Conservation (phyloP, 305 asterid species). For the Rubia balearica region DNA sequence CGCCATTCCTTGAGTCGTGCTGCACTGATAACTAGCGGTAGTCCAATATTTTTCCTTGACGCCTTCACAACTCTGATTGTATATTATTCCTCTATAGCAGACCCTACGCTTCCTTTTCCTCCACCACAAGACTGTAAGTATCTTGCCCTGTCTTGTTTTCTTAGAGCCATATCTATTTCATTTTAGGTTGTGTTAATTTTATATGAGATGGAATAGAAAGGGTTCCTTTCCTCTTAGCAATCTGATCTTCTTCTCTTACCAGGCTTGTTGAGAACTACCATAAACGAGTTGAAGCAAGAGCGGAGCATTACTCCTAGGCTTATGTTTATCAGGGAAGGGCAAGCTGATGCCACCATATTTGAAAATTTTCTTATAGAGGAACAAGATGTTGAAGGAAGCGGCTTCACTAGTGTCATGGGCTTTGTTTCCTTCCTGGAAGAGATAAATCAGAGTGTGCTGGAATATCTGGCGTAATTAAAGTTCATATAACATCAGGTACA, state of each 20-base stretch:
- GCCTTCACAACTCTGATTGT: conserved; percentile 84
- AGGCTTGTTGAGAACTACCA: conserved; percentile 76
- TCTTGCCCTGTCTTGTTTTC: conserved; percentile 11
- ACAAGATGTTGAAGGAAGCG: conserved; percentile 82
- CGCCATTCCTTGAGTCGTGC: conserved; percentile 99
- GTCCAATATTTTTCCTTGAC: conserved; percentile 95
- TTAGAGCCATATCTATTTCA: background rate
- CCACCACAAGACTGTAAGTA: conserved; percentile 99
- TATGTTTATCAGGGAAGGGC: conserved; percentile 70
- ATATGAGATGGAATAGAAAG: background rate
- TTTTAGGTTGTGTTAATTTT: background rate
- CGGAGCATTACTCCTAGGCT: conserved; percentile 81
- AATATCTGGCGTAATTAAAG: conserved; percentile 43
- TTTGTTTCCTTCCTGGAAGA: conserved; percentile 88
- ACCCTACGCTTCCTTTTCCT: conserved; percentile 81
- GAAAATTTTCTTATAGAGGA: conserved; percentile 95
- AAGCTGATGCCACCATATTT: conserved; percentile 75
- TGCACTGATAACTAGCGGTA: conserved; percentile 88
- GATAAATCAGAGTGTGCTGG: conserved; percentile 59
- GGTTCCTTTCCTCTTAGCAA: background rate
- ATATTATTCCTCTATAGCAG: conserved; percentile 81
- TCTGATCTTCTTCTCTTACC: conserved; percentile 17
- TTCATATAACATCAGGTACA: background rate
- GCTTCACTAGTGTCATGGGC: conserved; percentile 79
- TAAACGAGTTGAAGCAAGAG: conserved; percentile 88